Base-by-base conservation (phyloP, 169 alveolate genomes). In the Eimeria sp. region DNA sequence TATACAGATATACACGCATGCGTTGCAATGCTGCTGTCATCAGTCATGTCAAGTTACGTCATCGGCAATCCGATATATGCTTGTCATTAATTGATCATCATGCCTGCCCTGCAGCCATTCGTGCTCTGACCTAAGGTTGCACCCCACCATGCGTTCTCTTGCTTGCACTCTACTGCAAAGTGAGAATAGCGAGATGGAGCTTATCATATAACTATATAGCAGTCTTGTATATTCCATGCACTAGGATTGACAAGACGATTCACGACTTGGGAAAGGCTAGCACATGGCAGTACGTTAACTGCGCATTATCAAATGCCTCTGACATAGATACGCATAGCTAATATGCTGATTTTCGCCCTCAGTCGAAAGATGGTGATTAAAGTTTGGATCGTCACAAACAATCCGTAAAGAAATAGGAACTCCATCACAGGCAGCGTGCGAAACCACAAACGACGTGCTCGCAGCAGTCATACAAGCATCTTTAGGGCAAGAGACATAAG, bases 361-460 rank as follows among this genome's bases (percentile, higher is more conserved):
- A 82, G 90, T 51, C 90, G 90, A 82, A 82, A 82, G 90, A 82
- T 82, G 90, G 90, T 82, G 90, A 82, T 82, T 49, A 25, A 49
- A 47, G 20, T 70, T 70, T 25, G 45, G 18, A 70, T 70, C 82
- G 14, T 70, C 82, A 70, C 82, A 40, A 49, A 14, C 25, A 40
- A 70, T 70, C 82, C 82, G 82, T 70, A 14, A 7, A 40, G 9
- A 30, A 25, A 51, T 70, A 70, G 18, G 14, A 30, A 70, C 43
- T 70, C 43, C 82, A 70, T 70, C 82, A 70, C 82, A 70, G 82
- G 49, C 9, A 70, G 82, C 82, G 25, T 11, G 16, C 27, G 51
- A 45, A 27, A 25, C 18, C 20, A n/a, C 70, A 61, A 61, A 18
- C 70, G 0, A 18, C 70, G 9, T 61, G 9, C 9, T 18, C 20